A percentile compares a stretch with the other conserved stretches of the same genome.
phyloP scores from a whole-genome alignment of 108 stramenopile genomes.

The Pseudonitzschia delicatissima region DNA sequence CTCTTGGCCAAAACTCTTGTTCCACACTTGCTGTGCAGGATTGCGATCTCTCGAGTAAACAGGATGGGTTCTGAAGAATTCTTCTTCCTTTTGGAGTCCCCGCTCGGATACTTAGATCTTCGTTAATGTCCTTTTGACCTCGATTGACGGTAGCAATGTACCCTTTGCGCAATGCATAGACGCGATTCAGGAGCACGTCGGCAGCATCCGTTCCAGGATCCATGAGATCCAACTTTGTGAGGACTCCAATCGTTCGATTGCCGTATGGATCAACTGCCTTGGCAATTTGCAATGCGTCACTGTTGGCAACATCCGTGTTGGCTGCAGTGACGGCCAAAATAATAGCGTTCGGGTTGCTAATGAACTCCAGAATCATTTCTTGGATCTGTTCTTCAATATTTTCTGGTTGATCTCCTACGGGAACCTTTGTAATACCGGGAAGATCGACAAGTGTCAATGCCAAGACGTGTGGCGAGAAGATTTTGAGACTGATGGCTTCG shows the following conservation, averaged over 20 bases:
- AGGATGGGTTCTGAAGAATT: conserved; percentile 91
- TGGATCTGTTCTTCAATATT: conserved; percentile 95
- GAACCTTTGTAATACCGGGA: conserved; percentile 94
- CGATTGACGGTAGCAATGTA: conserved; percentile 97
- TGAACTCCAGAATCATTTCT: conserved; percentile 89
- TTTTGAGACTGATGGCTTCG: conserved; percentile 92
- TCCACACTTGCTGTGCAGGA: conserved; percentile 62
- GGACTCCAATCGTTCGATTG: conserved; percentile 95
- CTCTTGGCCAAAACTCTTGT: conserved; percentile 72
- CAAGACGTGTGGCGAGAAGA: conserved; percentile 92
- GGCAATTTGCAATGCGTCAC: conserved; percentile 95
- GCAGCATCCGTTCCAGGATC: conserved; percentile 96
- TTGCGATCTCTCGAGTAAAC: conserved; percentile 72
- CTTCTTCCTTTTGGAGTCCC: conserved; percentile 86
- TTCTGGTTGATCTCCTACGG: conserved; percentile 95
- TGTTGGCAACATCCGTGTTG: conserved; percentile 97
- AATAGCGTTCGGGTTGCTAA: conserved; percentile 93
- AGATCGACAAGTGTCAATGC: conserved; percentile 98
- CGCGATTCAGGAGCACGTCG: conserved; percentile 87
- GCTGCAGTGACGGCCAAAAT: conserved; percentile 95
- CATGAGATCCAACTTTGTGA: conserved; percentile 98
- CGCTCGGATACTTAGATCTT: conserved; percentile 82
- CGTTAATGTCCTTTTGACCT: conserved; percentile 93
- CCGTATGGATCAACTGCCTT: conserved; percentile 88
- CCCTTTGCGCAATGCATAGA: conserved; percentile 90